Evolutionary conservation across 768 basidiomycete species (phyloP).

Genomic region (Lactarius hengduanensis): DNA sequence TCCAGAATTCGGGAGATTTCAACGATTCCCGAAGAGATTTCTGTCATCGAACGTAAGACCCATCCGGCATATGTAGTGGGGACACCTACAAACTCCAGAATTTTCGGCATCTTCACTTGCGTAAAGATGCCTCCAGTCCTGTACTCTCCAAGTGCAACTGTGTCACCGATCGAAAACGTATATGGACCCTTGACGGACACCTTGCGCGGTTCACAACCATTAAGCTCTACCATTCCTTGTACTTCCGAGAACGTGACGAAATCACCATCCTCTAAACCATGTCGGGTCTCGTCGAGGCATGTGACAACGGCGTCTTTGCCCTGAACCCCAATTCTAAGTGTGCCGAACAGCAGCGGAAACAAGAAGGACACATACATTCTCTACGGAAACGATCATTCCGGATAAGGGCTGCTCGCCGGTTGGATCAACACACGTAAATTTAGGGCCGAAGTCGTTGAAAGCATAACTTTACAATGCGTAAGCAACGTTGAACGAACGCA

Average conservation of each 20-base stretch:
- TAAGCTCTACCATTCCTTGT: conserved; percentile 90
- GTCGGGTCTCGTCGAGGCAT: conserved; percentile 94
- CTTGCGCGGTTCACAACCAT: conserved; percentile 89
- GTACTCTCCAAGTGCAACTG: conserved; percentile 72
- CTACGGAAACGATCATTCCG: conserved; percentile 96
- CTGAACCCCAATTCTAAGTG: conserved; percentile 40
- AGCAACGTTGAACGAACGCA: conserved; percentile 17
- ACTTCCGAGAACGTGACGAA: conserved; percentile 96
- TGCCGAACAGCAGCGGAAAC: not conserved
- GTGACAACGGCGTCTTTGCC: conserved; percentile 90
- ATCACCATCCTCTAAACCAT: conserved; percentile 98
- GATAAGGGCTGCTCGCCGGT: conserved; percentile 93
- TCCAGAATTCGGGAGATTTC: conserved; percentile 78
- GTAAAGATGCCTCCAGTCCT: conserved; percentile 90
- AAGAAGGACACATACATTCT: conserved; percentile 52
- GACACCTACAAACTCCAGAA: conserved; percentile 82
- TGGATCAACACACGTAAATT: conserved; percentile 95
- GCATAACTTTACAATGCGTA: conserved; percentile 56
- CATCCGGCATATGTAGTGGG: not conserved
- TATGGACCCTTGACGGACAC: conserved; percentile 95
- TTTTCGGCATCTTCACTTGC: conserved; percentile 99
- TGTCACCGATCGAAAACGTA: conserved; percentile 95
- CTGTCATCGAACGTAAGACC: conserved; percentile 42
- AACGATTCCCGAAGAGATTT: conserved; percentile 91
- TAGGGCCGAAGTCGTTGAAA: conserved; percentile 95